Conservation (phyloP, 108 stramenopile genomes). For the Nitzschia inconspicua region DNA sequence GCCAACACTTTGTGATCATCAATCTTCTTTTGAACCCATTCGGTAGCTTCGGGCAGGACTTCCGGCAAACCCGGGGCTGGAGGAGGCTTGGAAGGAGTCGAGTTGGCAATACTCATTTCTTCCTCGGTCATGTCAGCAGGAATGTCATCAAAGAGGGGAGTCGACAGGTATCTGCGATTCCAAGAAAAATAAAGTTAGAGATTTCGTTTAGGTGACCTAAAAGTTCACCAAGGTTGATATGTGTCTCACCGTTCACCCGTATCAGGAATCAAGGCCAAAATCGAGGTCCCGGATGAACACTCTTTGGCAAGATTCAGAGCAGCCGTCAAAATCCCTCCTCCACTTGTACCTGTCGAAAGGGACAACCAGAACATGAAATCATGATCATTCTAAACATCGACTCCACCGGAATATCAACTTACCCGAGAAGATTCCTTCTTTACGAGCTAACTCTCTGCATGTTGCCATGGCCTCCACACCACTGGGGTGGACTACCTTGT, state of each 20-base stretch:
- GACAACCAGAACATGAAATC: too few relatives aligned
- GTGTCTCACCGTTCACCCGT: conserved; percentile 85
- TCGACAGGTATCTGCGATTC: conserved; percentile 79
- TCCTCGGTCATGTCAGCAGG: conserved; percentile 80
- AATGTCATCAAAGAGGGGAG: conserved; percentile 73
- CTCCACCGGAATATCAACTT: too few relatives aligned
- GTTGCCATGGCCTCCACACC: conserved; percentile 52
- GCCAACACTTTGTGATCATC: conserved; percentile 15
- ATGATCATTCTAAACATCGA: too few relatives aligned
- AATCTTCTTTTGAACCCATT: conserved; percentile 20
- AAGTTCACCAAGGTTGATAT: too few relatives aligned
- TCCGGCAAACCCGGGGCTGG: conserved; percentile 35
- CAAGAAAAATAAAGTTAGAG: too few relatives aligned
- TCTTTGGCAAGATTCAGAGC: conserved; percentile 73
- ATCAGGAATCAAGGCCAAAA: conserved; percentile 75
- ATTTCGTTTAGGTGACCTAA: too few relatives aligned
- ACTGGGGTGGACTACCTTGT: conserved; percentile 47
- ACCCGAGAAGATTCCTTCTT: conserved; percentile 74
- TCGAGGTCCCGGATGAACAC: conserved; percentile 52
- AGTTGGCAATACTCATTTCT: conserved; percentile 55
- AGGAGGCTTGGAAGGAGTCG: conserved; percentile 43
- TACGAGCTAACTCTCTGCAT: conserved; percentile 58
- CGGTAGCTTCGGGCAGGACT: conserved; percentile 15
- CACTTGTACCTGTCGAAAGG: conserved; percentile 74
- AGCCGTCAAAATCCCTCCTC: conserved; percentile 66